Evolutionary conservation across 192 early-diverging fungal species (phyloP).

Genomic region (Podila verticillata): DNA sequence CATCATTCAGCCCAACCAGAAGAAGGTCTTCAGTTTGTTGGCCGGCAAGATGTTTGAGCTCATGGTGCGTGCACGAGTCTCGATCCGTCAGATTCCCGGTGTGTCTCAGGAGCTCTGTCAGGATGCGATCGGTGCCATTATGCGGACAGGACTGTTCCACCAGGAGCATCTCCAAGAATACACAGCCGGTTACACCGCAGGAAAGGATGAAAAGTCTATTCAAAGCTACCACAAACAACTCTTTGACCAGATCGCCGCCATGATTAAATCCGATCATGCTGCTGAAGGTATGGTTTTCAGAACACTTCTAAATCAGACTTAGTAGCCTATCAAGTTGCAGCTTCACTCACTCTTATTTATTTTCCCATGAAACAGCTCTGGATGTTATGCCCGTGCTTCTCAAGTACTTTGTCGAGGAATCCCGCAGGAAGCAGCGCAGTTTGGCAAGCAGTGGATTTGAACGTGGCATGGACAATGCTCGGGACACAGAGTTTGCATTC

Average conservation of each 20-base stretch:
- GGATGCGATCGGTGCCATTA: conserved; percentile 29
- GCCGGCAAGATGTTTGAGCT: conserved; percentile 39
- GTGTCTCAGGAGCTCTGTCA: conserved; percentile 1
- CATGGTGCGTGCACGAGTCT: conserved; percentile 20
- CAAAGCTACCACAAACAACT: conserved; percentile 52
- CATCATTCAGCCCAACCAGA: conserved; percentile 43
- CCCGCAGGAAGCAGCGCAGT: conserved; percentile 26
- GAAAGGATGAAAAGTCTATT: conserved; percentile 29
- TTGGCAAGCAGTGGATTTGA: conserved; percentile 35
- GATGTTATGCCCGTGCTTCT: conserved; percentile 26
- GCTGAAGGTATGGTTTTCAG: conserved; percentile 9
- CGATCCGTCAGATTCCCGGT: conserved; percentile 1
- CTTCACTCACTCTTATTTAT: neutral
- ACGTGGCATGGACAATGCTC: conserved; percentile 23
- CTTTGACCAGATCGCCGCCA: conserved; percentile 28
- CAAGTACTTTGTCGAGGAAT: conserved; percentile 39
- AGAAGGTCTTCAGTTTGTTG: conserved; percentile 33
- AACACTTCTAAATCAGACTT: neutral
- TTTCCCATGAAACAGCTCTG: conserved; percentile 5
- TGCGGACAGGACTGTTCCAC: conserved; percentile 38
- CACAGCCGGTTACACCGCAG: conserved; percentile 20
- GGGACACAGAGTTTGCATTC: conserved; percentile 39
- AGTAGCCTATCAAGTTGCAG: neutral
- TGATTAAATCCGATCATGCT: conserved; percentile 22
- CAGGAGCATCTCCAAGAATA: conserved; percentile 48